Base-by-base conservation (phyloP, 306 rosid genomes). In the Cicer judaicum region DNA sequence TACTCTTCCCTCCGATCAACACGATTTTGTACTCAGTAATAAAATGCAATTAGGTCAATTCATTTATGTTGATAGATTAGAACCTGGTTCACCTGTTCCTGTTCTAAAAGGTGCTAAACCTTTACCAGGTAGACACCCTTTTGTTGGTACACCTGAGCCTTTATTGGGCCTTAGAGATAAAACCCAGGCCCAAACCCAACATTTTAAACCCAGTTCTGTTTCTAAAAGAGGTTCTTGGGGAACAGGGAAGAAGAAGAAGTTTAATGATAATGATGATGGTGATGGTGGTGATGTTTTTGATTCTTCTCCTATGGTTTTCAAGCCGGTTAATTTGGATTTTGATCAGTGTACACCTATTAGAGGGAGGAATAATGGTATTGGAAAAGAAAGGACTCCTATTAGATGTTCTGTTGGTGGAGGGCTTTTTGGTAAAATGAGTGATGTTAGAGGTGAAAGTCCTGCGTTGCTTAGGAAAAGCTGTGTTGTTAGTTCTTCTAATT, bases 171-270 rank as follows among this genome's bases (percentile, higher is more conserved):
- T 93, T 0, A 88, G 96, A 43, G 86, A 89, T 38, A 88, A 73
- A 62, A 85, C 86, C 38, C 88, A 79, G 7, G 50, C 39, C 14
- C 79, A 16, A 40, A 56, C 64, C 2, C 91, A 82, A 40, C 68
- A 52, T 41, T 73, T 53, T 5, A 87, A 67, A 34, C 64, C 84
- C 11, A 70, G 7, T 72, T 86, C 91, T 0, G 73, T 71, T 8
- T 80, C 79, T 0, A 86, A 87, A 75, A 85, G 99, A 74, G 99
- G 97, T 3, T 94, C 99, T 78, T 94, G 99, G 99, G 99, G 85
- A 19, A 79, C 75, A 10, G 88, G 88, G 63, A 74, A 29, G 41
- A 66, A 18, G 66, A 60, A 7, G 19, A 60, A 34, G 43, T 6
- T 12, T 8, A 36, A 34, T 34, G 44, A 36, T 13, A 18, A n/a